phyloP scores from a whole-genome alignment of 176 grass and related monocot genomes.

The Carex littledalei region DNA sequence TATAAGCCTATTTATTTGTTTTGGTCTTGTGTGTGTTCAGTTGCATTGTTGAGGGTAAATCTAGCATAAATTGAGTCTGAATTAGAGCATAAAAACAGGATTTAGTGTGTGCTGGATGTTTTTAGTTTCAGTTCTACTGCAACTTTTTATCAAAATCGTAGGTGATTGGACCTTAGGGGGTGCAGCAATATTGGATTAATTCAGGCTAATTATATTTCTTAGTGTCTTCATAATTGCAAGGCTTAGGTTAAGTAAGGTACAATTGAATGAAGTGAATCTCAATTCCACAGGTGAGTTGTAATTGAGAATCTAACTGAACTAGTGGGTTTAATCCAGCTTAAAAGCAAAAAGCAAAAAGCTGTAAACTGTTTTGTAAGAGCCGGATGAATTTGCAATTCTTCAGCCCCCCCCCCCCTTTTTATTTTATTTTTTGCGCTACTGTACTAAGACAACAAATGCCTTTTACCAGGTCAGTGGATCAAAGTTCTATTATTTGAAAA shows the following conservation, averaged over 20 bases:
- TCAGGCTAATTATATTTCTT: neutral
- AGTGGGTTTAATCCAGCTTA: neutral
- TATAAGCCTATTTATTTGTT: neutral
- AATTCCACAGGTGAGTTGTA: neutral
- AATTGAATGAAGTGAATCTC: neutral
- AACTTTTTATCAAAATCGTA: neutral
- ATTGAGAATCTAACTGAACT: neutral
- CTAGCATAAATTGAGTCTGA: neutral
- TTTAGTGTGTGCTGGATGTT: neutral
- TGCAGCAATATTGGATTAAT: neutral
- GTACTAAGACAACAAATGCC: neutral
- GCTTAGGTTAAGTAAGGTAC: neutral
- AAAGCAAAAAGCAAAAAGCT: neutral
- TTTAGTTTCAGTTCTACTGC: neutral
- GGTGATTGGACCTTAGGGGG: neutral
- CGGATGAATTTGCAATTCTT: neutral
- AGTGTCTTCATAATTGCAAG: neutral
- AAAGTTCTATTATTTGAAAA: conserved; percentile 98
- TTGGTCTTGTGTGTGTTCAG: neutral
- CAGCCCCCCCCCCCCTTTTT: neutral
- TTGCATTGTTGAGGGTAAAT: neutral
- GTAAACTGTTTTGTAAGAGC: neutral
- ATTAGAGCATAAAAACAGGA: neutral
- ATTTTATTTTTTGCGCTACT: neutral
- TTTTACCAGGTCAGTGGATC: conserved; percentile 74